These are phyloP conservation scores for Aureobasidium sp. DNA, from an alignment of 2,329 filamentous ascomycete species.

Conservation along the genomic window DNA sequence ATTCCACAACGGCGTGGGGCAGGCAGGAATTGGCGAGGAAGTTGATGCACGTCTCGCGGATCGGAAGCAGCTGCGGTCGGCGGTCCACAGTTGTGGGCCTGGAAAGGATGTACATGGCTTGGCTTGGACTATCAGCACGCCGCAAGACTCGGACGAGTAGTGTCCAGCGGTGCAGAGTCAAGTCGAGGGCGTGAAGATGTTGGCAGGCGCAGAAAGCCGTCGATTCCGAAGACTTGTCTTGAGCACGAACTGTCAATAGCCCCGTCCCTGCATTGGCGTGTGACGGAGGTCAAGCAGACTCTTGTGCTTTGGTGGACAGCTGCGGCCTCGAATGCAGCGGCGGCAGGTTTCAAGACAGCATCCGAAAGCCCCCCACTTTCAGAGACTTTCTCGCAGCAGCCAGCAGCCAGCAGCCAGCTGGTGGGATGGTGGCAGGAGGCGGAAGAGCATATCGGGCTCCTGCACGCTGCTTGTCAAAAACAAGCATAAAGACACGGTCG, in stretches of 20 bases:
- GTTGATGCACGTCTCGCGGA: not conserved
- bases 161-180: not conserved
- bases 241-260: not conserved
- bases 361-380: not conserved
- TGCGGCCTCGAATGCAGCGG: not conserved
- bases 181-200: not conserved
- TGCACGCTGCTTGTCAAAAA: not conserved
- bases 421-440: not conserved
- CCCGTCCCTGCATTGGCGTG: slow-evolving; percentile 3
- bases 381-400: not conserved
- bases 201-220: not conserved
- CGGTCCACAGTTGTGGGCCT: not conserved
- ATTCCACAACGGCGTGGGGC: not conserved
- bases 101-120: not conserved
- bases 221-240: not conserved
- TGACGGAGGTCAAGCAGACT: slow-evolving; percentile 4
- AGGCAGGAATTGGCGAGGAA: slow-evolving; percentile 6
- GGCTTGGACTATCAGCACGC: not conserved
- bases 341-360: slow-evolving; percentile 2
- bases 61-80: not conserved
- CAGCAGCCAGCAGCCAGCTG: not conserved
- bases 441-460: not conserved
- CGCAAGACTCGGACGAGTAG: not conserved
- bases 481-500: not conserved
- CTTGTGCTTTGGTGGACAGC: not conserved